Evolutionary conservation across 371 early-diverging fungal genomes (phyloP).

Genomic region (Coelomomyces lativittatus): DNA sequence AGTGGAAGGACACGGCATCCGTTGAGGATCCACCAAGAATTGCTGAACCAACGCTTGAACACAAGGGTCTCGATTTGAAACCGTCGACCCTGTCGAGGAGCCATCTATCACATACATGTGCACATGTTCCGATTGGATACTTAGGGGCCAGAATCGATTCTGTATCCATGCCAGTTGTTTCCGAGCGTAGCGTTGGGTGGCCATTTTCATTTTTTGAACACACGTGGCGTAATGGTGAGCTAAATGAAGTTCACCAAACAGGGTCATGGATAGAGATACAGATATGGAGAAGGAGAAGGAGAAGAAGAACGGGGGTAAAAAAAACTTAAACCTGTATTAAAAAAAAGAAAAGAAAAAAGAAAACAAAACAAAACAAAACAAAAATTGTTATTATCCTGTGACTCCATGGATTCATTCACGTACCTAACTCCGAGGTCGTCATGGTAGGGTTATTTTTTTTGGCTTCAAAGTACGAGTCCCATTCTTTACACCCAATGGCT

Average conservation of each 20-base stretch:
- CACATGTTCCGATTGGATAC: conserved; percentile 8
- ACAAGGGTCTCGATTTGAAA: too few relatives aligned
- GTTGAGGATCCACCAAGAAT: too few relatives aligned
- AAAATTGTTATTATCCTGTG: background rate
- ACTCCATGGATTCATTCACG: background rate
- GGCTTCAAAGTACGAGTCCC: conserved; percentile 46
- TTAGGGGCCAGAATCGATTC: conserved; percentile 55
- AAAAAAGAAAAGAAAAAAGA: background rate
- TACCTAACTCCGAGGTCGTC: background rate
- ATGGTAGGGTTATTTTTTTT: background rate
- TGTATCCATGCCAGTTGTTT: conserved; percentile 74
- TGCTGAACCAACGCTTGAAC: too few relatives aligned
- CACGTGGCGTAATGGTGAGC: conserved; percentile 24
- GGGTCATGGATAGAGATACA: conserved; percentile 1
- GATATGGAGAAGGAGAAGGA: background rate
- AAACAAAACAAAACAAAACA: background rate
- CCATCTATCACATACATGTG: conserved; percentile 9
- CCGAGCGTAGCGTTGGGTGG: conserved; percentile 71
- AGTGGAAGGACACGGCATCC: too few relatives aligned
- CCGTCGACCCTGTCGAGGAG: too few relatives aligned
- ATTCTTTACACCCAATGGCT: conserved; percentile 72
- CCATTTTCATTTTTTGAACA: conserved; percentile 62
- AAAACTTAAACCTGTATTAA: too few relatives aligned
- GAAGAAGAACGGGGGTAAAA: background rate
- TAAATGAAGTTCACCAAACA: background rate